Evolutionary conservation across 2,329 filamentous ascomycete species (phyloP), one percentile per base, ranked within the genome.

Genomic region (Xylaria multiplex): DNA sequence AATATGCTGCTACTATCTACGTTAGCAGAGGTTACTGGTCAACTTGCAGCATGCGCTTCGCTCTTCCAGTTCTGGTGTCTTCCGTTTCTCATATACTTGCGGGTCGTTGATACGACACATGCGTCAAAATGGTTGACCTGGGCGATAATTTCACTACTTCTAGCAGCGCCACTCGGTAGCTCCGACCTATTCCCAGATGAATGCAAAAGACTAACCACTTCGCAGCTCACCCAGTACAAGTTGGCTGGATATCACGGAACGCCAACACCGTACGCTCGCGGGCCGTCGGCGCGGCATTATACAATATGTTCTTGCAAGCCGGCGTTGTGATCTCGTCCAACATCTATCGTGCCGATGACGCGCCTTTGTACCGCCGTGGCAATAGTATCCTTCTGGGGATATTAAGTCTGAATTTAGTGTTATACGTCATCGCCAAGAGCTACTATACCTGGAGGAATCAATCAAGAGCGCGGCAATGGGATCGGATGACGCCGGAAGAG

Each of bases 61-160:
- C 81, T 84, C 42, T 77, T 82, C 3, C 84, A 88, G 62, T 70
- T 90, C 8, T 91, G 88, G 89, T 81, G 83, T 7, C 78, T 91
- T 1, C 88, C 88, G 0, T 86, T 86, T 65, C 72, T 91, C 27
- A 76, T 89, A 35, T 82, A 83, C 19, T 78, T 89, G 19, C 72
- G 81, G 67, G 70, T 81, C 68, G 74, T 79, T 3, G 77, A 83
- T 65, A 79, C 79, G 2, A 75, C 73, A 0, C 59, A 73, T 3
- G 77, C 77, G 9, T 81, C 78, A 60, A 79, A 78, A 62, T 84
- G 82, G 82, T 62, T 78, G 2, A 75, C 81, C 1, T 85, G 78
- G 69, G 73, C 77, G 1, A 74, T 84, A 63, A 82, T 81, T 53
- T 80, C 79, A 1, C 65, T 81, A 5, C 70, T 84, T 9, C 74